phyloP scores from a whole-genome alignment of 345 rosid genomes.

The Orychophragmus violaceus region DNA sequence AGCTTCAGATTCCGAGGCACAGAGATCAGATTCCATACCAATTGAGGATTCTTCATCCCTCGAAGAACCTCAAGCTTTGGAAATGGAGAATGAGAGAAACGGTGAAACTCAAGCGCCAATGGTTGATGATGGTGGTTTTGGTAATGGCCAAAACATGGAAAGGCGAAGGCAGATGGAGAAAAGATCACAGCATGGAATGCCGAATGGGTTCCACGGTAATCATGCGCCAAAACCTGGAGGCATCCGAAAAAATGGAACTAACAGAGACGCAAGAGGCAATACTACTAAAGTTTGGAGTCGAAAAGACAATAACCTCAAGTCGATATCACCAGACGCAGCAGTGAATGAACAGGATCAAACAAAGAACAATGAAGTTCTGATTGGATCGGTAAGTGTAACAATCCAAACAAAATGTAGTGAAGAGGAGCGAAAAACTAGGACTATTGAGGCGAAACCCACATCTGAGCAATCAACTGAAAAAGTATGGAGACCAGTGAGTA shows the following conservation, averaged over 20 bases:
- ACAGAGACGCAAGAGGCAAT: conserved; percentile 41
- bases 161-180: conserved; percentile 34
- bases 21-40: conserved; percentile 32
- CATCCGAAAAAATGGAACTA: conserved; percentile 51
- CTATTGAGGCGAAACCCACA: conserved; percentile 1
- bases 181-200: conserved; percentile 41
- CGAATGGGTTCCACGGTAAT: conserved; percentile 44
- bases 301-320: conserved; percentile 44
- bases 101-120: conserved; percentile 37
- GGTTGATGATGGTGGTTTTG: conserved; percentile 33
- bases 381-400: conserved; percentile 73
- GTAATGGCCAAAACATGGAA: conserved; percentile 33
- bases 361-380: conserved; percentile 54
- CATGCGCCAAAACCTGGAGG: conserved; percentile 41
- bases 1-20: conserved; percentile 40
- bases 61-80: conserved; percentile 33
- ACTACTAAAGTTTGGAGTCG: conserved; percentile 74
- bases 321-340: conserved; percentile 39
- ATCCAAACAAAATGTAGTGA: conserved; percentile 36
- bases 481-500: conserved; percentile 38
- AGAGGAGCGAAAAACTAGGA: conserved; percentile 42
- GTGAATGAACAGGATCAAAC: conserved; percentile 37
- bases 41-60: conserved; percentile 34
- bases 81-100: conserved; percentile 34
- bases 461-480: conserved; percentile 32